Evolutionary conservation across 495 filamentous ascomycete species (phyloP), one percentile per base, ranked within the genome.

Genomic region (Lindgomyces ingoldianus): DNA sequence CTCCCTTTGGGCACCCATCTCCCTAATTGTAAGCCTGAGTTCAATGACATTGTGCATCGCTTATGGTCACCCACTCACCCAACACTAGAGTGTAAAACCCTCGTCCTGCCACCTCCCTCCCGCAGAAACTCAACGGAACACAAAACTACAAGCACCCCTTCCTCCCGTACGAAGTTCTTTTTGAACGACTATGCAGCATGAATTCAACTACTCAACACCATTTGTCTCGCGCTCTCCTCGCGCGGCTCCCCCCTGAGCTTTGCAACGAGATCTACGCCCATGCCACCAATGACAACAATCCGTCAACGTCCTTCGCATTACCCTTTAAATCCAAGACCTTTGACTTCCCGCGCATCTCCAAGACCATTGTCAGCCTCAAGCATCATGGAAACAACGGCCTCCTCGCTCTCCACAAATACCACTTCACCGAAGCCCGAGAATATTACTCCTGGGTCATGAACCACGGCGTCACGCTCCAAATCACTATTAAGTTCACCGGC

Each of bases 261-360:
- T 54, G 55, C 33, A 57, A 65, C 54, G 45, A 50, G 22, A 45
- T 65, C 44, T 59, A 58, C 54, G 14, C 45, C 1, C 21, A 64
- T 39, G 12, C 36, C 49, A 10, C 3, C 58, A 12, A 26, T 27
- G 8, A 29, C 30, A 11, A 14, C 45, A 21, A 55, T 18, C 27
- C 48, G 39, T 25, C 18, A 27, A 55, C 8, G 21, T 47, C 48
- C 30, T 12, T 27, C 59, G 21, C 10, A 29, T 44, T 59, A 21
- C 62, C 53, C 1, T 33, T 65, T 21, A 3, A 30, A 2, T 21
- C 33, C 21, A 63, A 63, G 24, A 36, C 26, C 3, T 61, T 51
- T 33, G 16, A 18, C 50, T 12, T 25, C 36, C 36, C 19, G 42
- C 60, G 54, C 49, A 53, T 39, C 33, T 39, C 36, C 1, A 63